A percentile compares a stretch with the other conserved stretches of the same genome.
phyloP scores from a whole-genome alignment of 108 stramenopile genomes.

The Bacterosira constricta region DNA sequence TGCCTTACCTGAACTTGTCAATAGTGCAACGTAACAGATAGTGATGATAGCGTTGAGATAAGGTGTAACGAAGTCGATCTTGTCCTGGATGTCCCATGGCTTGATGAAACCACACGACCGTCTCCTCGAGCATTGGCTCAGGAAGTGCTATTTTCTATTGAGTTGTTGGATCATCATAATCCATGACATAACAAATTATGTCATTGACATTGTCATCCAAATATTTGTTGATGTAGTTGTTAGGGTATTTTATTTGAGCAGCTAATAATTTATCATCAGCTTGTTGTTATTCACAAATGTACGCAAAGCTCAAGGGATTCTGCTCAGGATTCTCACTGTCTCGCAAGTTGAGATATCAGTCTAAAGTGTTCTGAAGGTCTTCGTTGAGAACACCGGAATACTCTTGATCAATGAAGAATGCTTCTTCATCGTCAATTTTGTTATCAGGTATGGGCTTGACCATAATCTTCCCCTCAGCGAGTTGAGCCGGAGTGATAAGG shows the following conservation, averaged over 20 bases:
- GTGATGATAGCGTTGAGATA: slow-evolving; percentile 3
- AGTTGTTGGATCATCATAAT: neutral
- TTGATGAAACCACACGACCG: slow-evolving; percentile 40
- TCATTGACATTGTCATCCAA: neutral
- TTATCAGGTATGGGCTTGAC: neutral
- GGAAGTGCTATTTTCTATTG: slow-evolving; percentile 49
- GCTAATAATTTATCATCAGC: neutral
- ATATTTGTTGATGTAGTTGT: neutral
- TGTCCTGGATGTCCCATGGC: slow-evolving; percentile 37
- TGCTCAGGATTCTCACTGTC: neutral
- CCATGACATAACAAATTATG: slow-evolving; percentile 11
- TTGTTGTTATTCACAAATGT: neutral
- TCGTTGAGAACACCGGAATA: neutral
- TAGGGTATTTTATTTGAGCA: neutral
- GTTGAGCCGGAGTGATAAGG: neutral
- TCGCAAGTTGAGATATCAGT: slow-evolving; percentile 6
- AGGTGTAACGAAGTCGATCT: slow-evolving; percentile 8
- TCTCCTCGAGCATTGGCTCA: neutral
- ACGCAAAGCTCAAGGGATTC: neutral
- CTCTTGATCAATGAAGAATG: neutral
- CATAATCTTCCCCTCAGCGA: neutral
- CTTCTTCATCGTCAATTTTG: neutral
- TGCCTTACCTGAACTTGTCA: neutral
- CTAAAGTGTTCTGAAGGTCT: neutral
- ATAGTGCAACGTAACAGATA: neutral